Evolutionary conservation across 1,139 yeast species (phyloP).

Genomic region (Ashbya aceris): DNA sequence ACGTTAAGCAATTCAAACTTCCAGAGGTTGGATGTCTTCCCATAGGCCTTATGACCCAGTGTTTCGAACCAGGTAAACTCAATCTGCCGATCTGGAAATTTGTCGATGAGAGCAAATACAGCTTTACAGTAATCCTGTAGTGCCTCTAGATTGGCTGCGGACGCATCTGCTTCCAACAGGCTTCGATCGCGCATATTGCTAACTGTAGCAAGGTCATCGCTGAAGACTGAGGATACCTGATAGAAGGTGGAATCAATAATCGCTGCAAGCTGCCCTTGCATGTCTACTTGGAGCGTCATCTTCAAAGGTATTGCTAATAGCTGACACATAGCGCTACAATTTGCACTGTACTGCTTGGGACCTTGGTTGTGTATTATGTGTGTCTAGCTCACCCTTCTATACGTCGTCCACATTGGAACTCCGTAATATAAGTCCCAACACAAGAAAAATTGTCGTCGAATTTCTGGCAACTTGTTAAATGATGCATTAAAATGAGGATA

Average conservation of each 20-base stretch:
- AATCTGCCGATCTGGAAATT: constrained; percentile 39
- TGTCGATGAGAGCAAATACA: constrained; percentile 30
- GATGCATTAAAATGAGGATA: too few species aligned
- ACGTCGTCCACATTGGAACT: too few species aligned
- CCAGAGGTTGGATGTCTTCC: constrained; percentile 41
- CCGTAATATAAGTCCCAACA: too few species aligned
- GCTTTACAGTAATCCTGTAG: constrained; percentile 32
- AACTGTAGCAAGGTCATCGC: constrained; percentile 41
- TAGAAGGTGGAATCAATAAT: constrained; percentile 53
- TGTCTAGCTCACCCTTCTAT: too few species aligned
- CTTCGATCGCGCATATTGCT: constrained; percentile 31
- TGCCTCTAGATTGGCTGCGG: constrained; percentile 24
- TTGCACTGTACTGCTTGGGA: neutral
- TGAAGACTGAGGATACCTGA: constrained; percentile 54
- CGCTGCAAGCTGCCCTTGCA: constrained; percentile 39
- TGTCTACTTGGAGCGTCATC: constrained; percentile 39
- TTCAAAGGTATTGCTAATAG: constrained; percentile 46
- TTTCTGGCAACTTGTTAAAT: too few species aligned
- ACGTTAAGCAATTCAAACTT: constrained; percentile 53
- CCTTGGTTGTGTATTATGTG: neutral
- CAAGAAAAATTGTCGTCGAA: too few species aligned
- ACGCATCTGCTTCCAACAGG: constrained; percentile 26
- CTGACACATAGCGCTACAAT: constrained; percentile 24
- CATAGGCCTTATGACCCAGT: constrained; percentile 44
- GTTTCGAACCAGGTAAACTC: constrained; percentile 69